These are phyloP conservation scores for Fagopyrum esculentum DNA, from an alignment of 148 eudicot species.

Conservation along the genomic window DNA sequence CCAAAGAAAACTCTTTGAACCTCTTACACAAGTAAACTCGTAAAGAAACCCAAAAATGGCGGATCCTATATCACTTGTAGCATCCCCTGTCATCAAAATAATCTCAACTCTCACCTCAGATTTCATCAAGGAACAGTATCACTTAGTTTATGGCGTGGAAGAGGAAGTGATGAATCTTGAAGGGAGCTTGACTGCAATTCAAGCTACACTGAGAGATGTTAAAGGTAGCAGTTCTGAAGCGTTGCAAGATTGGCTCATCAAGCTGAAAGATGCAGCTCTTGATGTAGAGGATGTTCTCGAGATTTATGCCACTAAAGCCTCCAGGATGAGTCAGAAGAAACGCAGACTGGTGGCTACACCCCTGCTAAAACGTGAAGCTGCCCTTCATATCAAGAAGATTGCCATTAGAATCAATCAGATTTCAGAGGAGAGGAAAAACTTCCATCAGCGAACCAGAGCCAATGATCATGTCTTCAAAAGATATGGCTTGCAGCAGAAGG, in stretches of 20 bases:
- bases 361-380: conserved; percentile 3
- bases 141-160: conserved; percentile 17
- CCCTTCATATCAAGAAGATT: conserved; percentile 12
- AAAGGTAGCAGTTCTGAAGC: conserved; percentile 9
- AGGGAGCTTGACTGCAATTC: conserved; percentile 14
- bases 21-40: not conserved
- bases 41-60: not conserved
- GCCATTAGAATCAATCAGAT: conserved; percentile 13
- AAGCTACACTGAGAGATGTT: conserved; percentile 19
- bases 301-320: conserved; percentile 21
- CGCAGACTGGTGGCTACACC: conserved; percentile 6
- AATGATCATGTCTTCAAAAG: not conserved
- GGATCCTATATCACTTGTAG: conserved; percentile 13
- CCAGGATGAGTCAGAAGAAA: conserved; percentile 7
- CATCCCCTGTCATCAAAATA: not conserved
- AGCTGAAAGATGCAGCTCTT: conserved; percentile 23
- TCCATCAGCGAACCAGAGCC: not conserved
- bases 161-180: conserved; percentile 16
- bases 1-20: no score
- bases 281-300: conserved; percentile 27
- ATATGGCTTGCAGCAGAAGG: not conserved
- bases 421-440: conserved; percentile 3
- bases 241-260: conserved; percentile 20
- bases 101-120: not conserved
- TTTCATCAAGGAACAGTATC: conserved; percentile 13